phyloP scores from a whole-genome alignment of 768 basidiomycete genomes.

The Boletus huronensis region DNA sequence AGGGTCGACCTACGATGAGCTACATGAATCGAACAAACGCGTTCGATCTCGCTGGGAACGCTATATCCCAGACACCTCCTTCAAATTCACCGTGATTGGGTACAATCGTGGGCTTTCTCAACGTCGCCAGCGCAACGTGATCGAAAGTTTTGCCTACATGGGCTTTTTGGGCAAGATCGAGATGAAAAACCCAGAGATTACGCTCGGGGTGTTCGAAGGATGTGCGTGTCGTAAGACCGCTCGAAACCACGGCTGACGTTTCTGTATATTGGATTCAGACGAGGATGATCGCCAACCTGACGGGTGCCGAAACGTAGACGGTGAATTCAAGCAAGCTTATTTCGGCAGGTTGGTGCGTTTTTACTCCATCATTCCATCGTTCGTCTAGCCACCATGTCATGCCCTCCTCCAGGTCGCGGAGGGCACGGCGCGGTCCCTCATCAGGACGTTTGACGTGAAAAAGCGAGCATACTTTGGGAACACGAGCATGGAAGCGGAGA shows the following conservation, averaged over 20 bases:
- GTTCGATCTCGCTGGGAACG: conserved; percentile 50
- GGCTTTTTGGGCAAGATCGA: conserved; percentile 75
- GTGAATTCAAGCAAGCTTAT: conserved; percentile 66
- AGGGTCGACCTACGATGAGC: conserved; percentile 61
- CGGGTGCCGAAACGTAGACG: conserved; percentile 55
- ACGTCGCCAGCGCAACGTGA: conserved; percentile 56
- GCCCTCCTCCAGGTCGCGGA: conserved; percentile 44
- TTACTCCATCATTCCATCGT: neutral
- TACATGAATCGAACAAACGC: conserved; percentile 55
- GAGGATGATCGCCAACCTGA: conserved; percentile 46
- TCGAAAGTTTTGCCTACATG: conserved; percentile 87
- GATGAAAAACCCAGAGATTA: conserved; percentile 74
- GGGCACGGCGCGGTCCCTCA: conserved; percentile 64
- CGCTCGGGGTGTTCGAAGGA: conserved; percentile 79
- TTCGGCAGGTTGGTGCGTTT: conserved; percentile 83
- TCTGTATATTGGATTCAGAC: conserved; percentile 35
- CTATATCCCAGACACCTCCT: conserved; percentile 65
- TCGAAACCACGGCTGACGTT: neutral
- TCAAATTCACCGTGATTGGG: conserved; percentile 74
- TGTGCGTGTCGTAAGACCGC: conserved; percentile 46
- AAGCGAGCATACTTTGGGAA: conserved; percentile 90
- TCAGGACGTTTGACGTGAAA: conserved; percentile 80
- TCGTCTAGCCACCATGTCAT: neutral
- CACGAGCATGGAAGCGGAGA: conserved; percentile 96
- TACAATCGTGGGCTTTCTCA: conserved; percentile 75